These are phyloP conservation scores for Starmerella bacillaris DNA, from an alignment of 805 yeast genomes.

Conservation along the genomic window DNA sequence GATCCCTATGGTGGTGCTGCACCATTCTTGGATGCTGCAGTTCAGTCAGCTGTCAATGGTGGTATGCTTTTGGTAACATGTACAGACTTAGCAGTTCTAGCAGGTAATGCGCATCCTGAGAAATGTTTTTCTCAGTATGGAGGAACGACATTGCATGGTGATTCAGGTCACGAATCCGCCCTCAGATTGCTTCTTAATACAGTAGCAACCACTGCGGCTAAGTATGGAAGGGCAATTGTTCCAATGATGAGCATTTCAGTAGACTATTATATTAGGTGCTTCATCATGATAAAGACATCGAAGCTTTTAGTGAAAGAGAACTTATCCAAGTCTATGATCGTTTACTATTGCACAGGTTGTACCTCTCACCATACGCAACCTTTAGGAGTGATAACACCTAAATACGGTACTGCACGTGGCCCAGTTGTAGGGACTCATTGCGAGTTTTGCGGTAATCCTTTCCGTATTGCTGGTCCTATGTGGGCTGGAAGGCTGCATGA, in stretches of 20 bases:
- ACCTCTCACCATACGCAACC: constrained; percentile 53
- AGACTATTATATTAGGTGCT: constrained; percentile 80
- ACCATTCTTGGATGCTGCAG: constrained; percentile 84
- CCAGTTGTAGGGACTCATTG: constrained; percentile 47
- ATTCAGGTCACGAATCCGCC: constrained; percentile 86
- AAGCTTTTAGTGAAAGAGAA: constrained; percentile 70
- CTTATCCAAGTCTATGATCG: constrained; percentile 57
- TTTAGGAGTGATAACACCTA: constrained; percentile 42
- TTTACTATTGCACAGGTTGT: constrained; percentile 79
- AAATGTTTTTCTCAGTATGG: constrained; percentile 91
- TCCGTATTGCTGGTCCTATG: constrained; percentile 90
- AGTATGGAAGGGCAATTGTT: constrained; percentile 69
- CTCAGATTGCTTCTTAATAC: constrained; percentile 62
- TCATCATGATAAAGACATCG: constrained; percentile 56
- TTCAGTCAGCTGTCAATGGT: constrained; percentile 64
- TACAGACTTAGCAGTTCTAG: constrained; percentile 87
- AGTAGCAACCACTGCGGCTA: constrained; percentile 71
- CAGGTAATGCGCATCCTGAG: constrained; percentile 92
- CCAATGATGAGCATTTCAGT: constrained; percentile 75
- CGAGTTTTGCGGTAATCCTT: constrained; percentile 45
- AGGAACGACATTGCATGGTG: constrained; percentile 72
- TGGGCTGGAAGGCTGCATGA: constrained; percentile 74
- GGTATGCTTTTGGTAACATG: constrained; percentile 84
- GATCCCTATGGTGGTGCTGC: constrained; percentile 98
- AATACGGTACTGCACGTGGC: constrained; percentile 49